phyloP scores from a whole-genome alignment of 108 stramenopile species.

The Cyclostephanos invisitatus region DNA sequence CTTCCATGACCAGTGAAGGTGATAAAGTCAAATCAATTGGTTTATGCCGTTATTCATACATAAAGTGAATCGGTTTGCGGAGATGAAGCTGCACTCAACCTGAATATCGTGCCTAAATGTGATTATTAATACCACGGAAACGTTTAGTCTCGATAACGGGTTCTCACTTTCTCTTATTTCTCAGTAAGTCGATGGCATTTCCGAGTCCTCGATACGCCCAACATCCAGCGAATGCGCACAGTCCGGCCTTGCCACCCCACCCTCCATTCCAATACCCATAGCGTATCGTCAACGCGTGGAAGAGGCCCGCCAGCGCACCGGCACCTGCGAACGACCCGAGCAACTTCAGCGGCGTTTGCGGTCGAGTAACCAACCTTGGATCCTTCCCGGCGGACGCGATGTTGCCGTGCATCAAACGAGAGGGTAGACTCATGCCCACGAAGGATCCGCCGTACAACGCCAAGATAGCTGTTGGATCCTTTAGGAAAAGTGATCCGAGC shows the following conservation, averaged over 20 bases:
- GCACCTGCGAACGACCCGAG: conserved; percentile 24
- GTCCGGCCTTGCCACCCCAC: conserved; percentile 75
- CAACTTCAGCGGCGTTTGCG: conserved; percentile 1
- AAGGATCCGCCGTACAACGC: conserved; percentile 61
- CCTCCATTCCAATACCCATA: conserved; percentile 62
- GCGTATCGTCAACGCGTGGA: conserved; percentile 25
- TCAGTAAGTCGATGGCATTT: conserved; percentile 26
- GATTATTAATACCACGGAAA: background rate
- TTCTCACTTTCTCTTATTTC: conserved; percentile 25
- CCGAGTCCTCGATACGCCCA: conserved; percentile 48
- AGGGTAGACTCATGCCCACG: conserved; percentile 58
- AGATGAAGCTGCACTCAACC: too few species aligned
- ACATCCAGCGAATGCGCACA: conserved; percentile 62
- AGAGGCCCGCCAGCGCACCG: conserved; percentile 29
- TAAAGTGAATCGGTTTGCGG: background rate
- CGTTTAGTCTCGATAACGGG: too few species aligned
- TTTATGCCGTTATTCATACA: too few species aligned
- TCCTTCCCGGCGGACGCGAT: background rate
- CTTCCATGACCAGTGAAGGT: background rate
- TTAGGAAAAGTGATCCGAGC: conserved; percentile 49
- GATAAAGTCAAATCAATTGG: background rate
- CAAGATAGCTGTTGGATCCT: conserved; percentile 49
- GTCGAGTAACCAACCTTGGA: background rate
- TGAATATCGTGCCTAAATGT: background rate
- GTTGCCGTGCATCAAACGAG: conserved; percentile 50